Evolutionary conservation across 768 basidiomycete genomes (phyloP), one percentile per base, ranked within the genome.

Genomic region (Chalciporus piperatus): DNA sequence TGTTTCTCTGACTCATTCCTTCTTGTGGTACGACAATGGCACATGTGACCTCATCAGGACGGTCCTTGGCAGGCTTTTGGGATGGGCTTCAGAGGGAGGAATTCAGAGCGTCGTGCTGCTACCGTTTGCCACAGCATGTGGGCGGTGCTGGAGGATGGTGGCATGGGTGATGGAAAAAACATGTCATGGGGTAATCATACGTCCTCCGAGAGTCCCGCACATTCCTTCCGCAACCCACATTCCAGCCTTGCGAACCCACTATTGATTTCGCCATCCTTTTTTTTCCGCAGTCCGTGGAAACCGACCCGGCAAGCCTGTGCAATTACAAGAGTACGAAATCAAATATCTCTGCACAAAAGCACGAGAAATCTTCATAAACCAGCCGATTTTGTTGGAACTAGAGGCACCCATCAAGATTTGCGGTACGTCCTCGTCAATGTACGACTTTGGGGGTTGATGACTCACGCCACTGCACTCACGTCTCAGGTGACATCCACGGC

Each of bases 391-490:
- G 55, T 81, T 98, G 70, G 96, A 98, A 75, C 78, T 98, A 60
- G 97, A 98, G 72, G 97, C 96, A 46, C 96, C 96, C 61, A 98
- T 99, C 77, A 99, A 99, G 85, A 99, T 99, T 71, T 98, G 97
- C 69, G 96, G 96, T 96, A 59, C 62, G 92, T 64, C 19, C 33
- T 20, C 13, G 14, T n/a, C 27, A 40, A 49, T 41, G 30, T 51
- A 25, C 47, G 35, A 47, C 51, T 13, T 51, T 44, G 22, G 57
- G 27, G 38, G 32, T 35, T 50, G 4, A 51, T 67, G 57, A 68
- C 57, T 60, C 66, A 63, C 58, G 39, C 57, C 19, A 43, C 42
- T 51, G 47, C 25, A 58, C 50, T 7, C 52, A 47, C 43, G 47
- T 41, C 54, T 54, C 68, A 97, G 95, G 95, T 69, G 96, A 98